Base-by-base conservation (phyloP, 139 green algal genomes). In the Chlorella sp. region DNA sequence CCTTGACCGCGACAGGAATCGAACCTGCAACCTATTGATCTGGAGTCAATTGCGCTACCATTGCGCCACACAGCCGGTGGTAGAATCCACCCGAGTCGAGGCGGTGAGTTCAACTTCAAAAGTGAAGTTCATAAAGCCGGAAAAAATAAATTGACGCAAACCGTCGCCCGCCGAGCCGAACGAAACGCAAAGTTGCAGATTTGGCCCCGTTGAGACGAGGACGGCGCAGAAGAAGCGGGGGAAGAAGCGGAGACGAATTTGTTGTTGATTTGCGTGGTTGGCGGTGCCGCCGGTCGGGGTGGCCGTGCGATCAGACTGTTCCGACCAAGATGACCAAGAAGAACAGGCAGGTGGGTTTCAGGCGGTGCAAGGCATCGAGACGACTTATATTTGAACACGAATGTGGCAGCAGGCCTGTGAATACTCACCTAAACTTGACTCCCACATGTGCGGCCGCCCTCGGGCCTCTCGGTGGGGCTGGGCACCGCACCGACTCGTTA, bases 21-120 rank as follows among this genome's bases (percentile, higher is more conserved):
- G 73, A 80, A 80, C 73, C 73, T 80, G 34, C 73, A 40, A 80
- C 73, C 73, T 80, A 42, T 40, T 42, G 73, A 80, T 80, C 34
- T 80, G 73, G 73, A 80, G 34, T 80, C 73, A 42, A 40, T 42
- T 40, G 73, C 73, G 34, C 73, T 80, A 80, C 73, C 73, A 80
- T 80, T 80, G 73, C 34, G 73, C 73, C 34, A 80, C 73, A 42
- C 73, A 40, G 73, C 73, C 73, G 68, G 68, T 76, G 68, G 68
- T 34, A 1, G 14, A n/a, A 76, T 26, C 68, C 68, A 76, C 68
- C 68, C 68, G 68, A 34, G 68, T 76, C 68, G 32, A n/a, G 21
- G 64, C 2, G 64, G 64, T 71, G 64, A 32, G 5, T 16, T 9
- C 64, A 11, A 4, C 11, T 7, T 71, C 22, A 3, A 3, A 16